Conservation (phyloP, 306 rosid species). For the Trichosanthes cucumerina region DNA sequence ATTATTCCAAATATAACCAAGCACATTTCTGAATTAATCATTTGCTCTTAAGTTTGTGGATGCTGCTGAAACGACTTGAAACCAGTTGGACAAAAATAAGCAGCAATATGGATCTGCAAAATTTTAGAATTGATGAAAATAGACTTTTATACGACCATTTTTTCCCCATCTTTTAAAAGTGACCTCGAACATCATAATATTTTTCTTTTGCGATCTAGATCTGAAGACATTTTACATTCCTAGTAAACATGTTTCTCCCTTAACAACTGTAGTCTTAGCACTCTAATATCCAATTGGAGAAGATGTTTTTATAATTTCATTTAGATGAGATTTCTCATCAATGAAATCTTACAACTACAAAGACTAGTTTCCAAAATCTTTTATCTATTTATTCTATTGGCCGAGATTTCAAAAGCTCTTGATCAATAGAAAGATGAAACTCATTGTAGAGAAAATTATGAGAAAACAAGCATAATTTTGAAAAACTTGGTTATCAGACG, state of each 20-base stretch:
- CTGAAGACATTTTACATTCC: not conserved
- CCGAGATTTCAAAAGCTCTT: not conserved
- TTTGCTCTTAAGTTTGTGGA: not conserved
- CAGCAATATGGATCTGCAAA: not conserved
- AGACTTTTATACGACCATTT: not conserved
- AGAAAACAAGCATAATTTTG: too few relatives aligned
- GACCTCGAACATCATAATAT: not conserved
- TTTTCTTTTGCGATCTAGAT: not conserved
- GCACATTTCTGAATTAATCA: not conserved
- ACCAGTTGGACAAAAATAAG: not conserved
- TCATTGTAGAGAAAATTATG: too few relatives aligned
- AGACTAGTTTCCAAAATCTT: not conserved
- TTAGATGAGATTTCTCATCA: too few relatives aligned
- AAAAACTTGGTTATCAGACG: too few relatives aligned
- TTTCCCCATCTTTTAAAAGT: not conserved
- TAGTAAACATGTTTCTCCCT: not conserved
- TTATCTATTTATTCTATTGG: not conserved
- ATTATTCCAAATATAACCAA: not conserved
- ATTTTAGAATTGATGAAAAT: not conserved
- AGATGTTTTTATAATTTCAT: too few relatives aligned
- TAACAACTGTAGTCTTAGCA: too few relatives aligned
- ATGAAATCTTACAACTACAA: not conserved
- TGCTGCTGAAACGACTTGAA: not conserved
- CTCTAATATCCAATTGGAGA: too few relatives aligned
- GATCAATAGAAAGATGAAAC: not conserved